Evolutionary conservation across 2,329 filamentous ascomycete genomes (phyloP), one percentile per base, ranked within the genome.

Genomic region (Trichoderma sp.): DNA sequence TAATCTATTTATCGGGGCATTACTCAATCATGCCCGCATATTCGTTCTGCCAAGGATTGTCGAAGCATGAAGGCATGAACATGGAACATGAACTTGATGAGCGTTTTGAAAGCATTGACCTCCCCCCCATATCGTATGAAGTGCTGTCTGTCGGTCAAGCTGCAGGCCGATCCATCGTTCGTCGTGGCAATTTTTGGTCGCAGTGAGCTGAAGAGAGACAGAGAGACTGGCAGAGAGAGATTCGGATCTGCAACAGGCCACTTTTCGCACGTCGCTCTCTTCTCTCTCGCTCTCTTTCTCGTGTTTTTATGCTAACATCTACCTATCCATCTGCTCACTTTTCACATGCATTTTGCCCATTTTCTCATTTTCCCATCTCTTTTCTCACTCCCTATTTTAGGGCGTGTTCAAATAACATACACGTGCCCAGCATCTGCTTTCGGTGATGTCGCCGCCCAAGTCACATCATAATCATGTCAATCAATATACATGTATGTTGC

Each of bases 181-280:
- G 57, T 69, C 57, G 67, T 62, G 39, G 57, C 66, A 47, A 53
- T 43, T 53, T 20, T n/a, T 62, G 28, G 55, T 4, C 7, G 9
- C 30, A 34, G 32, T 17, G 50, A 9, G 15, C 39, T 43, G 39
- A 17, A n/a, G 39, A 43, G 39, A 43, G 39, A n/a, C 15, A n/a
- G 15, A 43, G 7, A 43, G 15, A 4, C 39, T 1, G 15, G n/a
- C 6, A 43, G 7, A 17, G n/a, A 69, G 67, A 69, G 67, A 69
- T 69, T 61, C 57, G 67, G 67, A 69, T 69, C 67, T 69, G 36
- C 39, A 62, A 43, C 59, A 64, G 67, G 57, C 67, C 39, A 69
- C 57, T 69, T 69, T 69, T 62, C 30, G 39, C 39, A n/a, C 39
- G 6, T 2, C 1, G 30, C n/a, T 32, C 20, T 17, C 36, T 17